Evolutionary conservation across 2,329 filamentous ascomycete species (phyloP), one percentile per base, ranked within the genome.

Genomic region (Diaporthe ampelina): DNA sequence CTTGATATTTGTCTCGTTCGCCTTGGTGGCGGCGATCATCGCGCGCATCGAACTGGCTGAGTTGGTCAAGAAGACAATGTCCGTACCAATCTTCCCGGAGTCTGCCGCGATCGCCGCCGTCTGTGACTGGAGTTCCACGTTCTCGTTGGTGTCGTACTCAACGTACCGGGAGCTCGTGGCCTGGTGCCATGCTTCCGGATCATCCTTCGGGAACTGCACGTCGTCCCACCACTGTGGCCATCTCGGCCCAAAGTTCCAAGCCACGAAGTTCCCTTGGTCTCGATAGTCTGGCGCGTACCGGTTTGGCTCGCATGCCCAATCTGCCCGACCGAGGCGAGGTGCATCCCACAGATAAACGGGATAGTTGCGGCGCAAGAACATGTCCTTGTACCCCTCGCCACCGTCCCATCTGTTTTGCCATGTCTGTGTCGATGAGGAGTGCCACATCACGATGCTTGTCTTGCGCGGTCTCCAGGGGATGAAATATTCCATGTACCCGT

Each of bases 401-500:
- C 82, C 82, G 76, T 83, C 82, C 79, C 80, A 84, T 21, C 82
- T 81, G 75, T 84, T 84, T 72, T 84, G 82, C 75, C 78, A 84
- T 7, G 78, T 80, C 74, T 84, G 83, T 5, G 81, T 83, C 76
- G 79, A 81, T 19, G 82, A 82, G 73, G 81, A 82, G 75, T 84
- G 82, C 82, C 82, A 84, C 81, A 84, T 81, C 21, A 83, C 79
- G 29, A 84, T 73, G 71, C 80, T 81, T 21, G 81, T 83, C 65
- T 77, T 77, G 35, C 82, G 80, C 9, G 79, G 80, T 13, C 69
- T 76, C 79, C 79, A 81, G 1, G 83, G 82, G 35, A 81, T 78
- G 74, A 84, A 84, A 74, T 84, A 84, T 76, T 84, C 82, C 76
- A 84, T 79, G 73, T 84, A 84, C 32, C 82, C 82, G 75, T 84